Conservation (phyloP, 2,329 filamentous ascomycete genomes). For the Penicillium sp. region DNA sequence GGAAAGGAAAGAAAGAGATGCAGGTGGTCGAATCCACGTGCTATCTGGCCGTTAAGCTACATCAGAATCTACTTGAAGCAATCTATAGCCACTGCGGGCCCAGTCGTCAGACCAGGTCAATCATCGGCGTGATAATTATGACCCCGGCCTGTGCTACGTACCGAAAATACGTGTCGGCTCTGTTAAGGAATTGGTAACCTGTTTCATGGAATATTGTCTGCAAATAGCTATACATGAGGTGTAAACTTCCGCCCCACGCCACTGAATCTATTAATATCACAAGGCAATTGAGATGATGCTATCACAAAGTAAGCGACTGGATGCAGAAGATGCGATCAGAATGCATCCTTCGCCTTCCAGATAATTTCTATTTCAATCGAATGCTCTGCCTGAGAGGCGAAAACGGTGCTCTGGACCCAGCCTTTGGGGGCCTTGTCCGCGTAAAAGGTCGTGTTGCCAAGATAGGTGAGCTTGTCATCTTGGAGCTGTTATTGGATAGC, state of each 20-base stretch:
- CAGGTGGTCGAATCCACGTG: neutral
- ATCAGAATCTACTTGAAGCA: neutral
- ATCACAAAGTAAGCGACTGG: neutral
- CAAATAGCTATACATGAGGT: neutral
- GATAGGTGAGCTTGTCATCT: slow-evolving; percentile 42
- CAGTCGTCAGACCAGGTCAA: neutral
- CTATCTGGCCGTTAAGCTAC: neutral
- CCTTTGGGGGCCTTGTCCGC: slow-evolving; percentile 48
- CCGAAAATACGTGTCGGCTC: neutral
- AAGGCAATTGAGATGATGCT: neutral
- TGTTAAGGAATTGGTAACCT: neutral
- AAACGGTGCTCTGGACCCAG: slow-evolving; percentile 42
- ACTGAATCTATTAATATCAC: slow-evolving; percentile 5
- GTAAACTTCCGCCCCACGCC: neutral
- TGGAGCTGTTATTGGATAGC: slow-evolving; percentile 33
- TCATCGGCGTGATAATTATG: neutral
- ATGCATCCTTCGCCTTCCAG: slow-evolving; percentile 35
- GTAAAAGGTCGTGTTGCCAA: slow-evolving; percentile 45
- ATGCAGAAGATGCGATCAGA: neutral
- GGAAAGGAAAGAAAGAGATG: no score
- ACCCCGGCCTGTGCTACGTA: neutral
- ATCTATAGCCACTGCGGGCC: neutral
- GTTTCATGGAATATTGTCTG: neutral
- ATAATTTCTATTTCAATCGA: slow-evolving; percentile 42
- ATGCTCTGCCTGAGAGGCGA: slow-evolving; percentile 40